Evolutionary conservation across 371 early-diverging fungal genomes (phyloP).

Genomic region (Rhizopus microsporus): DNA sequence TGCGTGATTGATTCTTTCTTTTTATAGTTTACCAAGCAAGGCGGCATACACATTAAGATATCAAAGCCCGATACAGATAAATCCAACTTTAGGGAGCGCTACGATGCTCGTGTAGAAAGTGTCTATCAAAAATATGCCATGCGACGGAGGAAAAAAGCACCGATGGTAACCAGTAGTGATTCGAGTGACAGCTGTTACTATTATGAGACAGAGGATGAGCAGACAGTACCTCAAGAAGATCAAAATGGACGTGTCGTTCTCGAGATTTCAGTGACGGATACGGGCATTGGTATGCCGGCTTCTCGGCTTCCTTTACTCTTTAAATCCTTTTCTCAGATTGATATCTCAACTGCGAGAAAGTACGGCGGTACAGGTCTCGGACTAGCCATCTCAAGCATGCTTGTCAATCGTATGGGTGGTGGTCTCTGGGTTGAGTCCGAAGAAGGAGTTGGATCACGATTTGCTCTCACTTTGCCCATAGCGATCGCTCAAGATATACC

Average conservation of each 20-base stretch:
- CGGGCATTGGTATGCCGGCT: slow-evolving; percentile 63
- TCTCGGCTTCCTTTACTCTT: slow-evolving; percentile 56
- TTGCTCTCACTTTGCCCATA: slow-evolving; percentile 60
- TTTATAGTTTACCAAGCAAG: slow-evolving; percentile 49
- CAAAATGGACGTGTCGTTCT: slow-evolving; percentile 42
- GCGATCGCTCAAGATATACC: slow-evolving; percentile 23
- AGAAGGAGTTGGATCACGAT: slow-evolving; percentile 53
- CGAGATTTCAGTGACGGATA: slow-evolving; percentile 61
- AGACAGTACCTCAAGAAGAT: slow-evolving; percentile 20
- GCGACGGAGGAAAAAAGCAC: slow-evolving; percentile 4
- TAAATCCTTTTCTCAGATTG: slow-evolving; percentile 62
- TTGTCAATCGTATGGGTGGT: slow-evolving; percentile 64
- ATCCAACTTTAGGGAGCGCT: slow-evolving; percentile 50
- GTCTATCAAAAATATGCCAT: slow-evolving; percentile 22
- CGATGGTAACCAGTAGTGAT: slow-evolving; percentile 11
- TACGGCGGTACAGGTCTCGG: slow-evolving; percentile 64
- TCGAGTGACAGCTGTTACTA: slow-evolving; percentile 14
- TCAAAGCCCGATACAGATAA: slow-evolving; percentile 22
- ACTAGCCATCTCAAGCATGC: slow-evolving; percentile 58
- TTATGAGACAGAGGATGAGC: slow-evolving; percentile 15
- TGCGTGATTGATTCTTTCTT: neutral
- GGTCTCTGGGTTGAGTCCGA: slow-evolving; percentile 65
- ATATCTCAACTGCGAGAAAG: slow-evolving; percentile 57
- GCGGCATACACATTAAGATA: slow-evolving; percentile 41
- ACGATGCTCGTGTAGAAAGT: slow-evolving; percentile 54